phyloP scores from a whole-genome alignment of 257 asterid genomes.

The Scutellaria barbata region DNA sequence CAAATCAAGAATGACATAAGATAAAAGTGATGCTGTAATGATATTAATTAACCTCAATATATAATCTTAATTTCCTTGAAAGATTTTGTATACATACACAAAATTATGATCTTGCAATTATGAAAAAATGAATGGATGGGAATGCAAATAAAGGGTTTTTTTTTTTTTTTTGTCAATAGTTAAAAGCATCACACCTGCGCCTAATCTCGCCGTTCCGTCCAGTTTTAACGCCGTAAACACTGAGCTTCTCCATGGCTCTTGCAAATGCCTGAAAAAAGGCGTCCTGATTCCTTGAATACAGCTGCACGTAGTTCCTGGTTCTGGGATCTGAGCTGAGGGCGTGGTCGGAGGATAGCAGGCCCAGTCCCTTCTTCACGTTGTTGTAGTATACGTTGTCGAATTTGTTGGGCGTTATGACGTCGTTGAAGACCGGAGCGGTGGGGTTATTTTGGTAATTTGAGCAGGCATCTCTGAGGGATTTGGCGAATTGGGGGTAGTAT shows the following conservation, averaged over 20 bases:
- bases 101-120: conserved; percentile 16
- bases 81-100: conserved; percentile 35
- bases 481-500: conserved; percentile 70
- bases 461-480: conserved; percentile 64
- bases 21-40: no score
- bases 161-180: conserved; percentile 45
- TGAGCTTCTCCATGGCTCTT: conserved; percentile 81
- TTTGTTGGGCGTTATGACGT: conserved; percentile 67
- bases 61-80: conserved; percentile 28
- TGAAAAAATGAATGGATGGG: conserved; percentile 19
- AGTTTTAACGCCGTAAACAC: conserved; percentile 62
- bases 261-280: conserved; percentile 77
- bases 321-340: conserved; percentile 60
- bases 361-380: conserved; percentile 71
- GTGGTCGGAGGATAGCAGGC: conserved; percentile 73
- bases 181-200: conserved; percentile 86
- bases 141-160: conserved; percentile 25
- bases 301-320: conserved; percentile 55
- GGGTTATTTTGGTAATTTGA: conserved; percentile 60
- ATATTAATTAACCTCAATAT: conserved; percentile 11
- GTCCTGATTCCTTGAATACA: conserved; percentile 59
- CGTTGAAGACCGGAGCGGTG: conserved; percentile 83
- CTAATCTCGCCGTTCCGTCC: conserved; percentile 84
- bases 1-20: no score
- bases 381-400: conserved; percentile 75